Evolutionary conservation across 306 rosid genomes (phyloP), one percentile per base, ranked within the genome.

Genomic region (Abrus precatorius): DNA sequence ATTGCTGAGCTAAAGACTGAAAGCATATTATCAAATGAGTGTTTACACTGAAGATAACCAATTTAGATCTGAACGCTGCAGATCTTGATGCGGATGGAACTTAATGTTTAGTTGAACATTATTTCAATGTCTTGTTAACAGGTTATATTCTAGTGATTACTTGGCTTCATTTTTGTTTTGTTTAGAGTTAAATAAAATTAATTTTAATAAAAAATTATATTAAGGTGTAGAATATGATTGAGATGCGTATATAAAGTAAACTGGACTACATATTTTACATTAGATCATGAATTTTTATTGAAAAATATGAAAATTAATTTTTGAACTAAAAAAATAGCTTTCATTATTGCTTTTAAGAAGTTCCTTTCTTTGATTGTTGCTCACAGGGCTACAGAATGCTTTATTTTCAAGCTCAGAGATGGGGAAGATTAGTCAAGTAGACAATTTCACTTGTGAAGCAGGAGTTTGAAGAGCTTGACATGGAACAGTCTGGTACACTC

Each of bases 401-500:
- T 88, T 50, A 43, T 91, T 54, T 86, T 82, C 68, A 93, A 85
- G 83, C 89, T 91, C 11, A 88, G 94, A 91, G 83, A 91, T 85
- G 94, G 89, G 91, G 67, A 91, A 88, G 80, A 88, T 88, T 40
- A 76, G 54, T 12, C 82, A 88, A 73, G 91, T 88, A 59, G 89
- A 93, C 73, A 36, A 81, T 88, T 52, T 47, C 79, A 66, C 85
- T 72, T 48, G 64, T 89, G 14, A 49, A 88, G 92, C 74, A 87
- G 74, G 89, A 88, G 83, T 93, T 89, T 81, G 90, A 93, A 57
- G 73, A 86, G 80, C 89, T 93, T 66, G 92, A 93, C 52, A 75
- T 88, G 79, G 97, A 89, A 84, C 92, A 89, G 36, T 89, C 88
- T 5, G 93, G 97, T 72, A 75, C 91, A 5, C 70, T 82, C 91